Evolutionary conservation across 495 filamentous ascomycete species (phyloP), one percentile per base, ranked within the genome.

Genomic region (Trichoderma asperelloides): DNA sequence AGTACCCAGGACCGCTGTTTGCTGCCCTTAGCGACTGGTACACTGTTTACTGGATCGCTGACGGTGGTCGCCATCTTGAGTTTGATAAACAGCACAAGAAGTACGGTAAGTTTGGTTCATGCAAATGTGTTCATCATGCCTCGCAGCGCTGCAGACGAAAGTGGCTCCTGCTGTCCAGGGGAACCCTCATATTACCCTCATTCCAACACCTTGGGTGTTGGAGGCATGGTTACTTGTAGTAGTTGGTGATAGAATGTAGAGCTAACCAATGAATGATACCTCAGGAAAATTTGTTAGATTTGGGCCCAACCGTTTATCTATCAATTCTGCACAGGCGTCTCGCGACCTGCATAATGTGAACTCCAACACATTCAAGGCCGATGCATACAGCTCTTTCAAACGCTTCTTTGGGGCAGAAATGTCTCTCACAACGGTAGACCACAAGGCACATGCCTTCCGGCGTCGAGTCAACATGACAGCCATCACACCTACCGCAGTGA

Each of bases 301-400:
- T 57, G 49, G 49, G 9, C 49, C 49, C 21, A 57, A 57, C n/a
- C 49, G 49, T 21, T 25, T 57, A 4, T 57, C 49, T 12, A 57
- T 57, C 23, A 57, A 57, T 25, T 57, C 49, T 57, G 49, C 49
- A 57, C 6, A 57, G 5, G 49, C 49, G 13, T 57, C 49, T 21
- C 18, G 21, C 18, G 49, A 57, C 49, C 23, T 57, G 18, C 49
- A 57, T 21, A 21, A 57, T 57, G 49, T 57, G 21, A 21, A 25
- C 18, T 23, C 18, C 6, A 57, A 57, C n/a, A 57, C 49, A 7
- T 23, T 23, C 49, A 57, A 57, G 23, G 49, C 49, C 49, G 49
- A 57, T 9, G 49, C 49, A 57, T 57, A 57, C 11, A 21, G n/a
- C 49, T 57, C 49, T 57, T 57, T 57, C 49, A 57, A 57, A n/a